Base-by-base conservation (phyloP, 345 rosid genomes). In the Barbarea vulgaris region DNA sequence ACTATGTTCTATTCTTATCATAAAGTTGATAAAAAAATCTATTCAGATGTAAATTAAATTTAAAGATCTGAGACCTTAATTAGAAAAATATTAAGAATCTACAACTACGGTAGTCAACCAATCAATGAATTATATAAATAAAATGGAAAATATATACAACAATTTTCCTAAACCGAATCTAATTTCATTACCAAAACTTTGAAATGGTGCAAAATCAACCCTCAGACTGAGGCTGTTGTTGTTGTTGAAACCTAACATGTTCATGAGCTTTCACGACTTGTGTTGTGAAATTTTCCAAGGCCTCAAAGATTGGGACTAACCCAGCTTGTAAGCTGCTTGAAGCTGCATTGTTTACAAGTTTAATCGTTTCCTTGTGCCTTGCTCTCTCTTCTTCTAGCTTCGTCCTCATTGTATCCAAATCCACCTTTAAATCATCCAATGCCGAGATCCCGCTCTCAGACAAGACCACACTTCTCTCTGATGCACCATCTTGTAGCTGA, bases 381-480 rank as follows among this genome's bases (percentile, higher is more conserved):
- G 74, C 81, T 80, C 91, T 86, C 79, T 89, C 96, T 75, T 86
- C 94, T 71, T 76, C 87, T 77, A 93, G 42, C 80, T 74, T 93
- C 87, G 84, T 86, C 80, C 85, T 86, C 90, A 93, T 85, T 2
- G 88, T 88, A 81, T 91, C 96, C 86, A 93, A 79, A 81, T 93
- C 98, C 74, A 88, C 96, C 80, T 89, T 89, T 39, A 93, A 76
- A 74, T 91, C 97, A 79, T 91, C 97, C 14, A 91, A 70, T 1
- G 82, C 87, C 3, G 98, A 91, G 63, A 89, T 80, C 27, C 96
- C 98, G 17, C 83, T 80, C 46, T 81, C 90, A 0, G 96, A 82
- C 39, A 85, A 86, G 64, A 83, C 82, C 8, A 85, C 82, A 7
- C 91, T 81, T 79, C 68, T 91, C 74, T 85, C 88, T 6, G 90